Evolutionary conservation across 106 monocot species (phyloP), one percentile per base, ranked within the genome.

Genomic region (Dendrobium huoshanense): DNA sequence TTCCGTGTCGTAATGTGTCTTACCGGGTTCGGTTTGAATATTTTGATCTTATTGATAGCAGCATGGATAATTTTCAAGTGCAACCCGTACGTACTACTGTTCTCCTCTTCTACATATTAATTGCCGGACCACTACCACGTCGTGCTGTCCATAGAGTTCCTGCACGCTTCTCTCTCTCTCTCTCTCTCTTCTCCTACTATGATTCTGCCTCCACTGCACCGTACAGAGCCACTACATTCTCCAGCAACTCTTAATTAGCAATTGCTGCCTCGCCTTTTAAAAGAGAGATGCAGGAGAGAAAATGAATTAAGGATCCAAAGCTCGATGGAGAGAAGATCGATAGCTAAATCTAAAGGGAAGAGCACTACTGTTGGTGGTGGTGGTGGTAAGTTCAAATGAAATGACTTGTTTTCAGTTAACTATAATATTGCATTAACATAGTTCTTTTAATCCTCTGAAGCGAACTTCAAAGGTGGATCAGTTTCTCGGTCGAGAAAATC

Each of bases 301-400:
- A 11, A 20, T 42, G 42, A 18, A 37, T 37, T 37, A 37, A 37
- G 37, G 37, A n/a, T 7, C 45, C 19, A 10, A 24, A 22, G 45
- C 45, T 45, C 9, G 45, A 75, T 44, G 75, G 75, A 75, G n/a
- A 75, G 44, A 22, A 44, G 73, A 37, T 40, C 19, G n/a, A 75
- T 7, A 43, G 22, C 7, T 24, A 45, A 47, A 45, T 6, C 44
- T 33, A 6, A 43, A n/a, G 75, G 8, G 45, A 75, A 75, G 75
- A 22, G 45, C 6, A 13, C 5, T 5, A 22, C 11, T 7, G 75
- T 10, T 37, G 37, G 37, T 45, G 45, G 37, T 17, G 75, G 9
- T 37, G 37, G 37, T 45, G 45, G 37, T 17, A 22, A 41, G 44
- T 15, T 15, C 15, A 18, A 2, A 17, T 75, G 6, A 4, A 2